Evolutionary conservation across 129 eudicot genomes (phyloP).

Genomic region (Flaveria robusta): DNA sequence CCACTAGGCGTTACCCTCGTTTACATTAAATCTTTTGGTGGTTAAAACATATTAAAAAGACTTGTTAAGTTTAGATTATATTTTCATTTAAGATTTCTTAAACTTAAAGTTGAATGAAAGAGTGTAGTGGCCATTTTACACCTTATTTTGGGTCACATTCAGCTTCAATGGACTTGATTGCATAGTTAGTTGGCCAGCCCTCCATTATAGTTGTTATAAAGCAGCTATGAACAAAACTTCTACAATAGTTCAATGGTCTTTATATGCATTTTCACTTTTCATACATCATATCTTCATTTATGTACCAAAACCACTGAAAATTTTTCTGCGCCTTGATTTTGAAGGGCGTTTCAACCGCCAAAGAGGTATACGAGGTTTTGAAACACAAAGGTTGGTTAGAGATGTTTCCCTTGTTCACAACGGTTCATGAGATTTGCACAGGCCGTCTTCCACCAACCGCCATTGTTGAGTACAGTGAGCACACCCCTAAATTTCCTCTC

Average conservation of each 20-base stretch:
- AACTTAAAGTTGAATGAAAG: not conserved
- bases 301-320: not conserved
- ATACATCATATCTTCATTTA: not conserved
- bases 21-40: not conserved
- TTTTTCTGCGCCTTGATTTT: constrained; percentile 16
- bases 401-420: constrained; percentile 80
- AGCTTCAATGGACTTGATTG: not conserved
- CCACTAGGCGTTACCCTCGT: too few relatives aligned
- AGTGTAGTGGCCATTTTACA: constrained; percentile 12
- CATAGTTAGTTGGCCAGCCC: not conserved
- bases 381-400: constrained; percentile 87
- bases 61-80: not conserved
- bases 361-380: constrained; percentile 89
- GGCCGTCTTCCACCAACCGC: constrained; percentile 84
- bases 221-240: not conserved
- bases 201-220: too few relatives aligned
- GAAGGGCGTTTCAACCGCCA: constrained; percentile 95
- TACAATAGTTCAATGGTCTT: not conserved
- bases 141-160: not conserved
- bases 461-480: constrained; percentile 76
- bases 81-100: not conserved
- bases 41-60: not conserved
- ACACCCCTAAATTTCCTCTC: constrained; percentile 46
- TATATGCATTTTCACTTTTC: not conserved
- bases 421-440: constrained; percentile 86